Conservation (phyloP, 1,284 basidiomycete genomes). For the Ustilago sp. region DNA sequence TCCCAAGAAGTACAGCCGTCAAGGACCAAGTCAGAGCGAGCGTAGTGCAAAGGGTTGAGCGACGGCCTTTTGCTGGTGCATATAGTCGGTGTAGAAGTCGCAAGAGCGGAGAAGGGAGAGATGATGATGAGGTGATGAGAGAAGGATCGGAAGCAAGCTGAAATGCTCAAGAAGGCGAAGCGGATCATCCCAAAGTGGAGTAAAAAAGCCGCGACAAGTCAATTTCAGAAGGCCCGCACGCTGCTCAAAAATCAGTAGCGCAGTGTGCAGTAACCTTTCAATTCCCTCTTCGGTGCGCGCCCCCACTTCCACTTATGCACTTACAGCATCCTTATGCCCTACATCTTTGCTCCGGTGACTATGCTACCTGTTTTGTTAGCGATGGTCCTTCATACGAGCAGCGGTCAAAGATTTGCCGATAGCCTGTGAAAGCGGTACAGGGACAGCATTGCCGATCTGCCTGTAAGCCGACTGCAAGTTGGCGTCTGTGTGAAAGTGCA, state of each 20-base stretch:
- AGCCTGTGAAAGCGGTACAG: slow-evolving; percentile 27
- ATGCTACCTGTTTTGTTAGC: not conserved
- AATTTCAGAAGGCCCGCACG: not conserved
- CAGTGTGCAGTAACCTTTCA: not conserved
- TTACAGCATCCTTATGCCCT: not conserved
- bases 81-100: not conserved
- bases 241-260: slow-evolving; percentile 4
- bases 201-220: slow-evolving; percentile 4
- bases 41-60: not conserved
- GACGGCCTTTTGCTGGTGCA: not conserved
- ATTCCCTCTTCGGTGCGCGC: not conserved
- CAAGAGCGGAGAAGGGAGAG: not conserved
- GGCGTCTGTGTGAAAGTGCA: slow-evolving; percentile 22
- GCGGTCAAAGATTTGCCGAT: slow-evolving; percentile 18
- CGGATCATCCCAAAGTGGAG: slow-evolving; percentile 40
- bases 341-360: not conserved
- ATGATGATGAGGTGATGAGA: not conserved
- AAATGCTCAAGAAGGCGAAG: slow-evolving; percentile 13
- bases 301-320: not conserved
- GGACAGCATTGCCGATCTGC: slow-evolving; percentile 50
- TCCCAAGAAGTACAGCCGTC: not conserved
- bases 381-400: slow-evolving; percentile 17
- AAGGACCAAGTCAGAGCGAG: not conserved
- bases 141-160: slow-evolving; percentile 34
- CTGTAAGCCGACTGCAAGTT: slow-evolving; percentile 29